phyloP scores from a whole-genome alignment of 768 basidiomycete species.

The Pisolithus microcarpus region DNA sequence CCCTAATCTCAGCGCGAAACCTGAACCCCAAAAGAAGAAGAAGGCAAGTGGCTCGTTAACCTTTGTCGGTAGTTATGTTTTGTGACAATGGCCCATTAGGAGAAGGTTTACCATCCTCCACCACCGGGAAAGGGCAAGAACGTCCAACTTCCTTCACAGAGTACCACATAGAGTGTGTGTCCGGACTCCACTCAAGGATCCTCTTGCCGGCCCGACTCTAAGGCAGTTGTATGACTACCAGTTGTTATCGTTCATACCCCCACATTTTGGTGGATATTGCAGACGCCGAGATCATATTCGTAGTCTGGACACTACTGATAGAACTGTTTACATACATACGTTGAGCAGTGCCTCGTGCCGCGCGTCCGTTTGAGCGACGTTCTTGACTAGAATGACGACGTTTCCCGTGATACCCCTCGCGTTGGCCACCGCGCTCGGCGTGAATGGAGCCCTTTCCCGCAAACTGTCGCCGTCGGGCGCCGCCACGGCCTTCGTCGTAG shows the following conservation, averaged over 20 bases:
- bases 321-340: no score
- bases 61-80: background rate
- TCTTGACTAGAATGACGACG: constrained; percentile 9
- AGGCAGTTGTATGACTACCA: no score
- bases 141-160: constrained; percentile 1
- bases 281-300: no score
- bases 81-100: constrained; percentile 32
- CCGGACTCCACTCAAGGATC: no score
- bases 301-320: no score
- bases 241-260: no score
- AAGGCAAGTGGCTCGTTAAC: constrained; percentile 23
- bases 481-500: constrained; percentile 66
- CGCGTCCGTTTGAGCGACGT: no score
- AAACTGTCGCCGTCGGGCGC: constrained; percentile 78
- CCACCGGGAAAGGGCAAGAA: constrained; percentile 75
- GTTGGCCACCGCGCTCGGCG: constrained; percentile 47
- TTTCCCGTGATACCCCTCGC: constrained; percentile 36
- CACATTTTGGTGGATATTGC: no score
- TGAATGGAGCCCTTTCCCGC: constrained; percentile 65
- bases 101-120: constrained; percentile 77
- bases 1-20: constrained; percentile 64
- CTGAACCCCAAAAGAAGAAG: constrained; percentile 62
- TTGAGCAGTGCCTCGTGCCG: no score
- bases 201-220: no score
- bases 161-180: no score